Base-by-base conservation (phyloP, 2,329 filamentous ascomycete species). In the Ophiostoma pallidulum region DNA sequence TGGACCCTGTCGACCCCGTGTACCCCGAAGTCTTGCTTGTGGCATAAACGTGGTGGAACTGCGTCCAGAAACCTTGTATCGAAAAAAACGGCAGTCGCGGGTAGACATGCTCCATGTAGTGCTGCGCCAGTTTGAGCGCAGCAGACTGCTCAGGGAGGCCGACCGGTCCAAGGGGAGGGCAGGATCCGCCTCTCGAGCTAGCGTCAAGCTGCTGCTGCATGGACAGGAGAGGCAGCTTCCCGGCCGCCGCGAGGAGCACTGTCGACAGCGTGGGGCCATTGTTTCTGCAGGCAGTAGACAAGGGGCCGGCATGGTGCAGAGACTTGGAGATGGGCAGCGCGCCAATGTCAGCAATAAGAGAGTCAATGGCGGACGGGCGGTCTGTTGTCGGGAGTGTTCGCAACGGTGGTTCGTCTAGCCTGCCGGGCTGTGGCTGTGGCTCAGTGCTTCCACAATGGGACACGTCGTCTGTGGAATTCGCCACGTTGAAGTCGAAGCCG, bases 81-180 rank as follows among this genome's bases (percentile, higher is more conserved):
- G 56, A 57, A 32, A 58, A 58, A 38, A 58, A 57, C 1, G 56
- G 56, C 33, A 58, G 46, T 3, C 56, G 51, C 5, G 55, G 54
- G 37, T 58, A 58, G n/a, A 58, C 52, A 13, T 57, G 45, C 19
- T 52, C 40, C 35, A 57, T 52, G 44, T 58, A 58, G 41, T 56
- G 54, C 19, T 55, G 48, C n/a, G 51, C 54, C 22, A 58, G 52
- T 41, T 53, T 55, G 26, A 51, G 37, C 2, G 55, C 56, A 3
- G 52, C 51, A 10, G 46, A 33, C 18, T 53, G 47, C 24, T 53
- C 51, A 8, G 54, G 56, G 10, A 57, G 48, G 12, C 45, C 2
- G 10, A 36, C 22, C 10, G 49, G 31, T 37, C 29, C 20, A 14
- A 18, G 20, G 6, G 10, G 5, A 37, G 6, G 9, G n/a, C n/a